Percentiles rank a stretch among this genome's conserved stretches.
Evolutionary conservation across 176 grass and related monocot species (phyloP).

Genomic region (Carex pumila): DNA sequence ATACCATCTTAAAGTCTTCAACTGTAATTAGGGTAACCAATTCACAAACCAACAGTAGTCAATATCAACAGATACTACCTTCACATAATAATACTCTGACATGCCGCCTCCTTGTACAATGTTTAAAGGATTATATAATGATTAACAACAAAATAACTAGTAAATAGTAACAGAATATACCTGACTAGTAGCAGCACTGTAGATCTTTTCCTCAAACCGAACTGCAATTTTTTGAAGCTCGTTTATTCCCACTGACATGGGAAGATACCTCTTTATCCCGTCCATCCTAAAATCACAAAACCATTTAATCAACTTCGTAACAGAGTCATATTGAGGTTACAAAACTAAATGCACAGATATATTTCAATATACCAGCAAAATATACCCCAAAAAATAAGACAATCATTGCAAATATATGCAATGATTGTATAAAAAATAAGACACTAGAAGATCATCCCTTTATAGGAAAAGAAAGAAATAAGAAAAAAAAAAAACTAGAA

Average conservation of each 20-base stretch:
- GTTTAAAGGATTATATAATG: background rate
- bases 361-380: background rate
- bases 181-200: constrained; percentile 49
- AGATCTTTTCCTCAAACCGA: constrained; percentile 76
- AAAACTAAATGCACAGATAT: background rate
- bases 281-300: constrained; percentile 51
- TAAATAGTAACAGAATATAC: constrained; percentile 19
- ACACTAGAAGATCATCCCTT: too few species aligned
- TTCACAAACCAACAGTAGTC: background rate
- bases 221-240: constrained; percentile 71
- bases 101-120: background rate
- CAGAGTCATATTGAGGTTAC: background rate
- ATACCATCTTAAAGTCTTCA: background rate
- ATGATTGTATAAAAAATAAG: too few species aligned
- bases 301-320: background rate
- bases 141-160: background rate
- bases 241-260: constrained; percentile 19
- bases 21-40: background rate
- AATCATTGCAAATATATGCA: too few species aligned
- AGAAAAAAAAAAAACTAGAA: too few species aligned
- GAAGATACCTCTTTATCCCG: constrained; percentile 36
- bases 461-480: background rate
- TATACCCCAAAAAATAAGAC: too few species aligned
- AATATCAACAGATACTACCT: background rate
- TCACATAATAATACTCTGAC: background rate